These are phyloP conservation scores for Phlegmacium glaucopus DNA, from an alignment of 768 basidiomycete species.

Conservation along the genomic window DNA sequence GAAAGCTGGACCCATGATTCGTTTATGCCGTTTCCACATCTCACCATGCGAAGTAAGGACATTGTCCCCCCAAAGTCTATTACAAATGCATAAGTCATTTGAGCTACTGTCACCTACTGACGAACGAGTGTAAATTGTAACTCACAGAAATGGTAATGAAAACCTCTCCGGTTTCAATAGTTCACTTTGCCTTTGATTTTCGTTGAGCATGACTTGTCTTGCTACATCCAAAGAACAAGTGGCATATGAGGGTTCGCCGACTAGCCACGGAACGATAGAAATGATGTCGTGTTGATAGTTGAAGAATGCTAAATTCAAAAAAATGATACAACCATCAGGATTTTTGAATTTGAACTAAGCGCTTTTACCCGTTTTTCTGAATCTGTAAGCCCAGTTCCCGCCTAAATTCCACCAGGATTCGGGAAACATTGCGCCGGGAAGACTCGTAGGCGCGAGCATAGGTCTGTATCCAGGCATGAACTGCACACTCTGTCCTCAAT, in stretches of 20 bases:
- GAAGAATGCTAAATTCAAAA: conserved; percentile 16
- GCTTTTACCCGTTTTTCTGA: conserved; percentile 2
- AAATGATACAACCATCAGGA: no score
- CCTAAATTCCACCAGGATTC: conserved; percentile 5
- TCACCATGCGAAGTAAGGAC: conserved; percentile 5
- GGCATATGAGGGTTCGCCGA: conserved; percentile 13
- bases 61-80: conserved; percentile 11
- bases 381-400: conserved; percentile 2
- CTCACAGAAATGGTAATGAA: conserved; percentile 1
- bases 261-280: conserved; percentile 18
- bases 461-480: conserved; percentile 5
- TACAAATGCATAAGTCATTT: not conserved
- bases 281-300: conserved; percentile 22
- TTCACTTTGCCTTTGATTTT: no score
- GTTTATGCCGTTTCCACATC: conserved; percentile 8
- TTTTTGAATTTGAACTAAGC: no score
- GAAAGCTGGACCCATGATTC: conserved; percentile 10
- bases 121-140: not conserved
- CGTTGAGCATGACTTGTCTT: conserved; percentile 17
- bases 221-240: conserved; percentile 22
- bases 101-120: no score
- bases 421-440: conserved; percentile 2
- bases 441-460: conserved; percentile 2
- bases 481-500: not conserved
- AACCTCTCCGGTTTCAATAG: conserved; percentile 9